Base-by-base conservation (phyloP, 345 rosid genomes). In the Salix udensis region DNA sequence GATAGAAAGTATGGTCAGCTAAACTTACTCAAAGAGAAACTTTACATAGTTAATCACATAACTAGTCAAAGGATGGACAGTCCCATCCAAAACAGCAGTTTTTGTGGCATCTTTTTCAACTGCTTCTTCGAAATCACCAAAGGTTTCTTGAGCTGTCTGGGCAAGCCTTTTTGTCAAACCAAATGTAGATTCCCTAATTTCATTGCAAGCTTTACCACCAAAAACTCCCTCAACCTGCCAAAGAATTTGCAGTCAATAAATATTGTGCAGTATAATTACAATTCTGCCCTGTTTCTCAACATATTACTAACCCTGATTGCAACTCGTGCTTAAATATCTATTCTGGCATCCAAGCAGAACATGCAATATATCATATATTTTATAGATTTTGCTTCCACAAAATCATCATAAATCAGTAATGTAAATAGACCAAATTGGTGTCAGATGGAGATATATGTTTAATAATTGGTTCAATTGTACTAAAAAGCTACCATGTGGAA, bases 91-190 rank as follows among this genome's bases (percentile, higher is more conserved):
- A 50, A 93, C 99, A 69, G 92, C 93, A 18, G 94, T 96, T 84
- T 91, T 93, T 73, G 99, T 93, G 11, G 99, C 94, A 86, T 96
- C 99, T 81, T 92, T 96, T 80, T 93, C 99, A 82, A 96, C 98
- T 24, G 96, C 98, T 85, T 92, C 98, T 88, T 91, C 97, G 62
- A 96, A 96, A 92, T 93, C 99, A 80, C 99, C 97, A 76, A 93
- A 93, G 77, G 99, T 93, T 68, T 93, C 97, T 82, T 93, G 94
- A 83, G 96, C 96, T 67, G 98, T 93, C 82, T 89, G 92, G 14
- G 98, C 98, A 68, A 96, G 94, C 80, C 91, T 60, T 80, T 91
- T 93, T 66, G 97, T 93, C 89, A 96, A 88, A 72, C 95, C 92
- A 80, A 84, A 71, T 76, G 97, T 90, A 76, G 96, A 91, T 78